These are phyloP conservation scores for Vitis amurensis DNA, from an alignment of 164 flowering plant genomes.

Conservation along the genomic window DNA sequence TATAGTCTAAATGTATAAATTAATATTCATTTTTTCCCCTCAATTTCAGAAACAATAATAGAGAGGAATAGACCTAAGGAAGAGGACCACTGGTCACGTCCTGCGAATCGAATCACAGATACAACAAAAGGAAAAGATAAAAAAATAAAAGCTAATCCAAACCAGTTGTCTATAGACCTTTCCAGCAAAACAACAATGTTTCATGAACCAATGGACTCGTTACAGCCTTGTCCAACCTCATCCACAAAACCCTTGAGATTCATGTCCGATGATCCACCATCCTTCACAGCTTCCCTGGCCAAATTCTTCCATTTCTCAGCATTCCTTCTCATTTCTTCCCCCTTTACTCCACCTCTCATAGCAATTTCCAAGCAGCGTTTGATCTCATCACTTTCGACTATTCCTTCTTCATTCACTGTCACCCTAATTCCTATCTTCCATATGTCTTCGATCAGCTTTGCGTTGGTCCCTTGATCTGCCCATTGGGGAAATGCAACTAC, in stretches of 20 bases:
- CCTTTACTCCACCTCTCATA: slow-evolving; percentile 23
- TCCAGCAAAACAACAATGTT: too few species aligned
- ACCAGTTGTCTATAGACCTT: too few species aligned
- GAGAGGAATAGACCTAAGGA: too few species aligned
- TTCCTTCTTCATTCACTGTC: slow-evolving; percentile 14
- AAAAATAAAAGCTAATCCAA: too few species aligned
- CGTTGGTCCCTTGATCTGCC: slow-evolving; percentile 11
- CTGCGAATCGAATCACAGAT: too few species aligned
- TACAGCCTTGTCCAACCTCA: not conserved
- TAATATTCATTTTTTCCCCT: too few species aligned
- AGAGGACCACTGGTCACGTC: too few species aligned
- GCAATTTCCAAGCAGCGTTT: slow-evolving; percentile 28
- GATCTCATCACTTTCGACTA: slow-evolving; percentile 25
- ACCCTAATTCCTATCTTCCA: slow-evolving; percentile 17
- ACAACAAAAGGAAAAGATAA: too few species aligned
- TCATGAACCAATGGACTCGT: too few species aligned
- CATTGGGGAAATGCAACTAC: slow-evolving; percentile 7
- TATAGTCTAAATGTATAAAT: too few species aligned
- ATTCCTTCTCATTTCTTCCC: slow-evolving; percentile 24
- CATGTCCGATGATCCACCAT: slow-evolving; percentile 20
- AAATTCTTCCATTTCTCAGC: slow-evolving; percentile 26
- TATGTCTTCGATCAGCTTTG: slow-evolving; percentile 5
- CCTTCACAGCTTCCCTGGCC: slow-evolving; percentile 17
- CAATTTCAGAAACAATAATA: too few species aligned
- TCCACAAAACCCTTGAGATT: slow-evolving; percentile 11